These are phyloP conservation scores for Penicillium sp. DNA, from an alignment of 2,329 filamentous ascomycete species.

Conservation along the genomic window DNA sequence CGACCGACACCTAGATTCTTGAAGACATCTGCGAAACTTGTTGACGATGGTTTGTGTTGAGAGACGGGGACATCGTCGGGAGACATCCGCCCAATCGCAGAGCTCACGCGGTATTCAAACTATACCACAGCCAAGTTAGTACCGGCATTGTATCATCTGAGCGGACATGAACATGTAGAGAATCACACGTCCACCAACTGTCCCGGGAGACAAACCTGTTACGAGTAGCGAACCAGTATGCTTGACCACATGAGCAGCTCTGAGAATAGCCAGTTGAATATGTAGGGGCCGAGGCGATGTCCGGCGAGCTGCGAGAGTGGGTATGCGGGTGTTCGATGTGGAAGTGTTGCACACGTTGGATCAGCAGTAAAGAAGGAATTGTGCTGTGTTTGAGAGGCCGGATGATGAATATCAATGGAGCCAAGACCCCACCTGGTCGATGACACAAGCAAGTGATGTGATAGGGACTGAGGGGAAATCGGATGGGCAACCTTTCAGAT, in stretches of 20 bases:
- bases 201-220: constrained; percentile 8
- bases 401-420: not conserved
- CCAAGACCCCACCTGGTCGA: not conserved
- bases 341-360: constrained; percentile 8
- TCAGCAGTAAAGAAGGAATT: constrained; percentile 5
- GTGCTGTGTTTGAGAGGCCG: not conserved
- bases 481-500: constrained; percentile 4
- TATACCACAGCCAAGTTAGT: constrained; percentile 12
- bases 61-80: constrained; percentile 43
- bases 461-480: constrained; percentile 11
- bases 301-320: constrained; percentile 12
- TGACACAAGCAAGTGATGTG: constrained; percentile 5
- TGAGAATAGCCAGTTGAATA: constrained; percentile 9
- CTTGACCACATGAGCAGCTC: constrained; percentile 14
- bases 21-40: constrained; percentile 46
- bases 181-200: not conserved
- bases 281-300: constrained; percentile 12
- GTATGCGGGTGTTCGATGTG: constrained; percentile 12
- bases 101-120: constrained; percentile 4
- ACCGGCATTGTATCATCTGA: constrained; percentile 12
- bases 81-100: constrained; percentile 39
- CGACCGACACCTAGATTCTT: constrained; percentile 43
- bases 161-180: not conserved
- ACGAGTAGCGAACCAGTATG: not conserved
- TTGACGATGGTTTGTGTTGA: constrained; percentile 38